phyloP scores from a whole-genome alignment of 176 grass and related monocot genomes.

The Carex pumila region DNA sequence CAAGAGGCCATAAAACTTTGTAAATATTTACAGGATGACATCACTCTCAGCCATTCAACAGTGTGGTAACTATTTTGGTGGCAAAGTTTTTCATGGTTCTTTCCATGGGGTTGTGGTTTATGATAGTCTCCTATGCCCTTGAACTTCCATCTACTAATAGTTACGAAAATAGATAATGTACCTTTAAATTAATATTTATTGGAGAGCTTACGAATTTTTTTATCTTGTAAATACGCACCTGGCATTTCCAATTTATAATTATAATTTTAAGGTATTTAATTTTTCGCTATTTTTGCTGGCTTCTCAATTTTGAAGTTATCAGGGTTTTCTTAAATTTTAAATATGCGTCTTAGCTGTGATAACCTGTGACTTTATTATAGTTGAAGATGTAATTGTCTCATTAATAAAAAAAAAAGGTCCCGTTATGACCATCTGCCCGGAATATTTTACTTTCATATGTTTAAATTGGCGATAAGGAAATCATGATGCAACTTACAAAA shows the following conservation, averaged over 20 bases:
- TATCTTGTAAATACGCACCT: background rate
- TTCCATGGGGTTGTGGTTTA: background rate
- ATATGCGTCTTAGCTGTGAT: too few species aligned
- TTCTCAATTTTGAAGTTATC: too few species aligned
- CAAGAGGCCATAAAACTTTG: slow-evolving; percentile 7
- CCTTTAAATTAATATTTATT: background rate
- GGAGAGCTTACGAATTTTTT: background rate
- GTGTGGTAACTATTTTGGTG: background rate
- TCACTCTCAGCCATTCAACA: background rate
- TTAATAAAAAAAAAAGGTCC: too few species aligned
- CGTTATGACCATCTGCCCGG: too few species aligned
- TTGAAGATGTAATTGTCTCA: too few species aligned
- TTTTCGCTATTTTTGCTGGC: background rate
- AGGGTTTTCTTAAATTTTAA: too few species aligned
- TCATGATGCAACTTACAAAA: background rate
- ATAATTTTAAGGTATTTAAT: background rate
- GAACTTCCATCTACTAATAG: slow-evolving; percentile 8
- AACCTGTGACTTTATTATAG: too few species aligned
- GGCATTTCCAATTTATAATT: background rate
- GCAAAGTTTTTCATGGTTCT: background rate
- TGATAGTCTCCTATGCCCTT: background rate
- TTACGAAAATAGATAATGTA: background rate
- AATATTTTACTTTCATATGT: too few species aligned
- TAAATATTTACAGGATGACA: slow-evolving; percentile 15
- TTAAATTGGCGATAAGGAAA: background rate